Percentiles rank a stretch among this genome's conserved stretches.
Evolutionary conservation across 1,284 basidiomycete species (phyloP).

Genomic region (Puccinia novopanici): DNA sequence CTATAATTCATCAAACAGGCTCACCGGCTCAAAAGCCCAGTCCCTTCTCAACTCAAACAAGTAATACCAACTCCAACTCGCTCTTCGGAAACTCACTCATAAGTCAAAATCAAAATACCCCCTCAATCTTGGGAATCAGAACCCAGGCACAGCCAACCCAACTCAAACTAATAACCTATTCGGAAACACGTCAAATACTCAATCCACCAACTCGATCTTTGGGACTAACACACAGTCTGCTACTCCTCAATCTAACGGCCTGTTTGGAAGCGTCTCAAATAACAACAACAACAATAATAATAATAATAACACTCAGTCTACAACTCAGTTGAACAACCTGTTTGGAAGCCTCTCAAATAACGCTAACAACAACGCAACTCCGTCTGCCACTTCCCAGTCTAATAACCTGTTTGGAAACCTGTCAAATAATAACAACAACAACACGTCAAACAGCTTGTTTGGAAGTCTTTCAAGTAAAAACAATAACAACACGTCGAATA

Average conservation of each 20-base stretch:
- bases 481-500: background rate
- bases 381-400: no score
- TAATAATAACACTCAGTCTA: conserved; percentile 11
- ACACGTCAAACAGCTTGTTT: background rate
- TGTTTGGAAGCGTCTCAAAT: conserved; percentile 5
- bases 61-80: background rate
- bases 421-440: conserved; percentile 14
- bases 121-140: conserved; percentile 3
- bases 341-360: conserved; percentile 14
- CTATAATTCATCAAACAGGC: background rate
- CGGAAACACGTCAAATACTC: conserved; percentile 18
- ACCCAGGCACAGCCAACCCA: background rate
- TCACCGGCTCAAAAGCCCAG: conserved; percentile 36
- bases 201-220: conserved; percentile 14
- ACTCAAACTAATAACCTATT: conserved; percentile 7
- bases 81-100: conserved; percentile 12
- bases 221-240: background rate
- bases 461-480: background rate
- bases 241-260: conserved; percentile 1
- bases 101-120: conserved; percentile 12
- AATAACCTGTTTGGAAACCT: conserved; percentile 7
- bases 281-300: conserved; percentile 7
- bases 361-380: background rate
- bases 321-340: conserved; percentile 24
- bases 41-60: conserved; percentile 41